Evolutionary conservation across 495 filamentous ascomycete genomes (phyloP).

Genomic region (Hypoxylon trugodes): DNA sequence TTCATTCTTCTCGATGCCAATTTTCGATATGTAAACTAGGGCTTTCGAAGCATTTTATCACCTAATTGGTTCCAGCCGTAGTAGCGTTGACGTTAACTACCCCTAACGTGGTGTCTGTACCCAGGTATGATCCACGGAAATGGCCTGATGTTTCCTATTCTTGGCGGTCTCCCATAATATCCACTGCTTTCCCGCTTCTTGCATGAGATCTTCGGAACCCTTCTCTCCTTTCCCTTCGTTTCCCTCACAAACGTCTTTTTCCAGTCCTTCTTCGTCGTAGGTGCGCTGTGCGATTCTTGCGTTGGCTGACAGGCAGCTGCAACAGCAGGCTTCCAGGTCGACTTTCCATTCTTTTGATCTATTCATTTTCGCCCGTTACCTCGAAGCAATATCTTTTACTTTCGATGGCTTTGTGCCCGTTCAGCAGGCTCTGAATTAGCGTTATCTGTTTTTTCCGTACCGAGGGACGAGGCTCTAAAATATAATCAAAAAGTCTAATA

Average conservation of each 20-base stretch:
- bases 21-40: conserved; percentile 2
- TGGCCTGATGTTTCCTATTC: conserved; percentile 54
- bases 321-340: conserved; percentile 52
- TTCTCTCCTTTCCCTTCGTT: conserved; percentile 39
- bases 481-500: conserved; percentile 38
- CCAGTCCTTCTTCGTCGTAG: conserved; percentile 42
- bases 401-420: conserved; percentile 50
- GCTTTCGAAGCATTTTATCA: conserved; percentile 34
- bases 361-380: conserved; percentile 36
- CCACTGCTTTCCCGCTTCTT: conserved; percentile 56
- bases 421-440: conserved; percentile 68
- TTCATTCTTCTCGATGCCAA: conserved; percentile 5
- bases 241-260: conserved; percentile 37
- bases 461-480: conserved; percentile 25
- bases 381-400: conserved; percentile 34
- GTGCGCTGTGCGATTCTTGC: conserved; percentile 51
- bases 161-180: conserved; percentile 54
- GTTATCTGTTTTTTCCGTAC: conserved; percentile 21
- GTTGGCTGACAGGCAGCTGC: conserved; percentile 56
- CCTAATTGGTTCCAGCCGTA: conserved; percentile 33
- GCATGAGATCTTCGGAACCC: conserved; percentile 47
- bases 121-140: conserved; percentile 61
- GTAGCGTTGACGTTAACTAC: conserved; percentile 40
- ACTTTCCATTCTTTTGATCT: conserved; percentile 50
- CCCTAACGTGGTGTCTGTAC: conserved; percentile 58